Evolutionary conservation across 2,329 filamentous ascomycete species (phyloP).

Genomic region (Aspergillus novoparasiticus): DNA sequence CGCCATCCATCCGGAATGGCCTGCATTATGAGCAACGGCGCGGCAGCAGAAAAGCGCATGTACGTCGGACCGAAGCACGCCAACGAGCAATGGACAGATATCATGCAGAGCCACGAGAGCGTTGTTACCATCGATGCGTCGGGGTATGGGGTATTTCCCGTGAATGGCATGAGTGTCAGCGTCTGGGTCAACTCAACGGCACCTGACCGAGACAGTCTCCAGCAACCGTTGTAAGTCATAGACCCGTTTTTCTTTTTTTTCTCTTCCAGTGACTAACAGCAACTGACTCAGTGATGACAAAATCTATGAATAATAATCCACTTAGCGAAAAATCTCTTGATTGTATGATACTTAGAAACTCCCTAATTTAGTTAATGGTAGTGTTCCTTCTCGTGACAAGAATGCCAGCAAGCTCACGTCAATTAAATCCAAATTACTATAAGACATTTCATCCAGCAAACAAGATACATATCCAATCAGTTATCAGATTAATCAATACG

Average conservation of each 20-base stretch:
- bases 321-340: background rate
- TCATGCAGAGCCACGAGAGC: slow-evolving; percentile 53
- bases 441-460: background rate
- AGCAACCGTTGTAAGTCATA: slow-evolving; percentile 43
- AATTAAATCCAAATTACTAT: background rate
- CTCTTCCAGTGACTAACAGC: background rate
- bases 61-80: slow-evolving; percentile 60
- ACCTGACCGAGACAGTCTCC: slow-evolving; percentile 52
- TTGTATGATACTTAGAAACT: background rate
- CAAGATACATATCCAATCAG: background rate
- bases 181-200: slow-evolving; percentile 64
- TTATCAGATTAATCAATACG: background rate
- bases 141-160: slow-evolving; percentile 63
- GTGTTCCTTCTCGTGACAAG: too few species aligned
- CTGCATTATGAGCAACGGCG: slow-evolving; percentile 59
- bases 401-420: background rate
- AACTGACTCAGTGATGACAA: background rate
- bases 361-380: background rate
- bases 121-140: slow-evolving; percentile 59
- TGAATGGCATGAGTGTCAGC: slow-evolving; percentile 56
- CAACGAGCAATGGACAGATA: slow-evolving; percentile 66
- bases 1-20: slow-evolving; percentile 56
- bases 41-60: slow-evolving; percentile 59
- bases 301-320: background rate
- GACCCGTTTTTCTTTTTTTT: background rate